These are phyloP conservation scores for Sugiyamaella smithiae DNA, from an alignment of 805 yeast genomes.

Conservation along the genomic window DNA sequence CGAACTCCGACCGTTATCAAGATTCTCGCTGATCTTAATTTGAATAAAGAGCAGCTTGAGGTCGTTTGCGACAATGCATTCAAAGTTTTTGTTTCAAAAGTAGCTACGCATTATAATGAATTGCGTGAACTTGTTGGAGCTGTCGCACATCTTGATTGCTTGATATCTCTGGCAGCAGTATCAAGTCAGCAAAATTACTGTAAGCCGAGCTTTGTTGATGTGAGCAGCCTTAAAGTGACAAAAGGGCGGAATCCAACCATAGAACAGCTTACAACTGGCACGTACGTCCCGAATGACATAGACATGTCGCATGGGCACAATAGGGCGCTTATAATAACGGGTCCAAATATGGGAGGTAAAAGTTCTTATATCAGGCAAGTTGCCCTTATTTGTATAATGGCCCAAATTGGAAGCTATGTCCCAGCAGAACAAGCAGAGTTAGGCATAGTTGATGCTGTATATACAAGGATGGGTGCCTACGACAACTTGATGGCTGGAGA, in stretches of 20 bases:
- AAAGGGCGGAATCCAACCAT: constrained; percentile 68
- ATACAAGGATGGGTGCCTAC: constrained; percentile 51
- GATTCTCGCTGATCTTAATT: constrained; percentile 54
- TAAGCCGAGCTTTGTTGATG: constrained; percentile 49
- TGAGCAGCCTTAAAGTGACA: constrained; percentile 43
- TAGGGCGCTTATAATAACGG: constrained; percentile 66
- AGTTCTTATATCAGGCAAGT: constrained; percentile 72
- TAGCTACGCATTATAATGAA: constrained; percentile 39
- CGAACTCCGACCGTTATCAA: constrained; percentile 57
- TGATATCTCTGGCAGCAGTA: constrained; percentile 62
- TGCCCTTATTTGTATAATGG: constrained; percentile 67
- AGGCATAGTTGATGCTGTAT: constrained; percentile 62
- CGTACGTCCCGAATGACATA: constrained; percentile 67
- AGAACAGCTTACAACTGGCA: constrained; percentile 44
- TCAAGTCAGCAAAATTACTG: constrained; percentile 47
- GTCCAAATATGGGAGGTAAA: constrained; percentile 90
- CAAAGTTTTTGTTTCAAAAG: constrained; percentile 36
- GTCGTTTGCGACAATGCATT: constrained; percentile 49
- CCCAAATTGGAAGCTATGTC: constrained; percentile 73
- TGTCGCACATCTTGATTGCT: constrained; percentile 61
- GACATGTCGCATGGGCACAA: constrained; percentile 45
- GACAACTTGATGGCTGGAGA: constrained; percentile 73
- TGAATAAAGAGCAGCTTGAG: constrained; percentile 55
- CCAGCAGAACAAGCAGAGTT: constrained; percentile 62
- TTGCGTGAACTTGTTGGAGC: constrained; percentile 45